Conservation (phyloP, 2,329 filamentous ascomycete species). For the Lasiodiplodia citricola region DNA sequence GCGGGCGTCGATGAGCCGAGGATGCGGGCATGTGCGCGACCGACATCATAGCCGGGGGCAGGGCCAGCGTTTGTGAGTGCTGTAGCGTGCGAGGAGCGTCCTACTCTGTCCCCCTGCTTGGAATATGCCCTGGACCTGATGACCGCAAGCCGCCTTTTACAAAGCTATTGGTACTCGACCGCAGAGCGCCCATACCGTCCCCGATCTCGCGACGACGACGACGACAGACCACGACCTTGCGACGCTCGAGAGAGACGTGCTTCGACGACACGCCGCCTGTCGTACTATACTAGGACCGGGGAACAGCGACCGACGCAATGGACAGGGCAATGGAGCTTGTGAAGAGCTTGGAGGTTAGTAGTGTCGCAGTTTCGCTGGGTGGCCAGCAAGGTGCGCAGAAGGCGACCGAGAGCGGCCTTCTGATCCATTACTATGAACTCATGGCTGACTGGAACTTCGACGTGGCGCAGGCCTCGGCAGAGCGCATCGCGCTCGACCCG, state of each 20-base stretch:
- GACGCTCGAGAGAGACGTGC: not conserved
- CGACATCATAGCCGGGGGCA: constrained; percentile 23
- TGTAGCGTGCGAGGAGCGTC: not conserved
- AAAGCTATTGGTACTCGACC: not conserved
- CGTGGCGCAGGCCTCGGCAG: constrained; percentile 39
- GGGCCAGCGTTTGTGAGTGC: not conserved
- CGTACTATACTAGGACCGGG: not conserved
- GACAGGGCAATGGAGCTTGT: constrained; percentile 17
- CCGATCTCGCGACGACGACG: constrained; percentile 7
- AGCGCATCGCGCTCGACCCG: constrained; percentile 80
- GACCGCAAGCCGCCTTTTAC: not conserved
- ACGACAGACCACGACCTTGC: not conserved
- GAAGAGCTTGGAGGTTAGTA: constrained; percentile 20
- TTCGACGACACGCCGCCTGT: not conserved
- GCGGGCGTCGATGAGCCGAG: constrained; percentile 14
- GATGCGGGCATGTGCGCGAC: constrained; percentile 22
- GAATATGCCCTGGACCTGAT: not conserved
- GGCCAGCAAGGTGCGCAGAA: not conserved
- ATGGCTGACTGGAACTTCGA: constrained; percentile 2
- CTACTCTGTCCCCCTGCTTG: not conserved
- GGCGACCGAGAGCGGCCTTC: not conserved
- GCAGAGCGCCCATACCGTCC: not conserved
- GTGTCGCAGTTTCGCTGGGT: not conserved
- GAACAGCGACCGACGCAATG: not conserved
- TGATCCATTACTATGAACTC: not conserved